Evolutionary conservation across 2,329 filamentous ascomycete genomes (phyloP).

Genomic region (Aspergillus neoniger): DNA sequence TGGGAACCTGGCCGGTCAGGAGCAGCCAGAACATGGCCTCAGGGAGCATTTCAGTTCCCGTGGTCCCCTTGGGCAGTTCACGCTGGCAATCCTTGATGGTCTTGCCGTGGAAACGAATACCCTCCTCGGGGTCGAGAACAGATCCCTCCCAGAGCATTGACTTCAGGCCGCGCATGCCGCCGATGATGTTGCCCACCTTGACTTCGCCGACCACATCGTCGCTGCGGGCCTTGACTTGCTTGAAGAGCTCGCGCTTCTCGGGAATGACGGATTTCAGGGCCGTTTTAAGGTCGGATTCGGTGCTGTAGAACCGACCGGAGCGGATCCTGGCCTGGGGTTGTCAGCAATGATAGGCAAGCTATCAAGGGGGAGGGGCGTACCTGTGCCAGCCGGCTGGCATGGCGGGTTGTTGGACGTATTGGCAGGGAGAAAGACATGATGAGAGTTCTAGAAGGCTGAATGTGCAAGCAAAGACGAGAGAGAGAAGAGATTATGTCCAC

Average conservation of each 20-base stretch:
- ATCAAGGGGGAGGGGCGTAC: slow-evolving; percentile 23
- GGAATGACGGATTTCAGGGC: slow-evolving; percentile 83
- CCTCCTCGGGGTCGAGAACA: slow-evolving; percentile 92
- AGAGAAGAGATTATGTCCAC: neutral
- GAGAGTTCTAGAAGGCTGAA: neutral
- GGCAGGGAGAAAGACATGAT: slow-evolving; percentile 30
- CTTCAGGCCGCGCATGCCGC: slow-evolving; percentile 96
- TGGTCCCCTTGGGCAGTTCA: slow-evolving; percentile 86
- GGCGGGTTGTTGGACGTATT: slow-evolving; percentile 38
- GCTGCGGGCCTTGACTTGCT: slow-evolving; percentile 85
- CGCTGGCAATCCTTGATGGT: slow-evolving; percentile 98
- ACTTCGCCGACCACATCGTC: slow-evolving; percentile 86
- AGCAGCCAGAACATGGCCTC: slow-evolving; percentile 99
- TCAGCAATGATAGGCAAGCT: neutral
- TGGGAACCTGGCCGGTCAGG: slow-evolving; percentile 87
- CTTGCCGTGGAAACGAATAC: slow-evolving; percentile 95
- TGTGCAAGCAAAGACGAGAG: slow-evolving; percentile 12
- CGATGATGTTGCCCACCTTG: slow-evolving; percentile 90
- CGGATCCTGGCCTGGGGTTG: neutral
- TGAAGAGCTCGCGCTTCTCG: slow-evolving; percentile 87
- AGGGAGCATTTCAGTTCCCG: slow-evolving; percentile 92
- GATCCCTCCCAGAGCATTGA: slow-evolving; percentile 99
- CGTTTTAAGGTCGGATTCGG: slow-evolving; percentile 86
- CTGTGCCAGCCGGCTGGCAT: slow-evolving; percentile 41
- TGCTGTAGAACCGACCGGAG: slow-evolving; percentile 49